Base-by-base conservation (phyloP, 345 rosid species). In the Eucalyptus cloeziana region DNA sequence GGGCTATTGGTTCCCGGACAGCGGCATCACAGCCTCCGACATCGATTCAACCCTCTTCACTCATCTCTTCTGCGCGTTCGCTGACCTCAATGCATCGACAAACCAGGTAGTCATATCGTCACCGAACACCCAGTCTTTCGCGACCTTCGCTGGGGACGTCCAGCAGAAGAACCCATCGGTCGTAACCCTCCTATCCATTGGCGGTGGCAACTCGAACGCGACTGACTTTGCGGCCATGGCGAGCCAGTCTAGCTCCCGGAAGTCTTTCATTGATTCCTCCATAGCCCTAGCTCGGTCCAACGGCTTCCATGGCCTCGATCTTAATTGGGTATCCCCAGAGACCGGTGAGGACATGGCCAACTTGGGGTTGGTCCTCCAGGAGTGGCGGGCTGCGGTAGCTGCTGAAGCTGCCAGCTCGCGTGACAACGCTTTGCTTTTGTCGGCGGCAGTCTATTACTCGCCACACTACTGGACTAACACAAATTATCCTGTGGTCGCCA, bases 291-390 rank as follows among this genome's bases (percentile, higher is more conserved):
- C 96, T 16, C 89, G 97, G 50, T 90, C 93, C 2, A 87, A 93
- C 49, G 93, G 92, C 7, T 94, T 94, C 87, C 90, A 94, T 83
- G 98, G 98, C 87, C 93, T 94, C 43, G 98, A 96, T 86, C 94
- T 96, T 21, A 94, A 88, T 49, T 95, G 96, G 96, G 93, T 93
- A 80, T 91, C 85, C 58, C 97, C 96, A 9, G n/a, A 86, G 49
- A 89, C 54, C 13, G 85, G 89, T 0, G 83, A 92, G 37, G 92
- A 92, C 69, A 95, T 94, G 97, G 89, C 14, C 89, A 91, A 92
- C 85, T 89, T 95, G 45, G 96, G 93, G 51, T 8, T 40, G 19
- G 49, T 94, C 86, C 87, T 94, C 25, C 33, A 87, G 13, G 92
- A 95, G 86, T 96, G 97, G 97, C 89, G 96, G 24, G 89, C 89